Percentiles rank a stretch among this genome's conserved stretches.
These are phyloP conservation scores for Datisca glomerata DNA, from an alignment of 306 rosid species.

Conservation along the genomic window DNA sequence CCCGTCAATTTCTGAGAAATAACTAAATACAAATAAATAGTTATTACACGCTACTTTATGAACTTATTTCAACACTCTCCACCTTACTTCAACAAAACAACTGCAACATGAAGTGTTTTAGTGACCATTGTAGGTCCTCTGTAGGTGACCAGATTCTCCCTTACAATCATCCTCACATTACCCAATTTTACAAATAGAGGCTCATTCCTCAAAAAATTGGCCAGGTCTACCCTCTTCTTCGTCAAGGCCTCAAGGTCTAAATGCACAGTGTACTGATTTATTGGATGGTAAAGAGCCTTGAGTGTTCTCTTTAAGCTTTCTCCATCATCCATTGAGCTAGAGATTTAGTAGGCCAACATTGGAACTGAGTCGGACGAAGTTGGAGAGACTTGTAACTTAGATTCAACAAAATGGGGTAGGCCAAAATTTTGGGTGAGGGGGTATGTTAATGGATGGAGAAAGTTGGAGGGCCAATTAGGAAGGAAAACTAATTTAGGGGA, in stretches of 20 bases:
- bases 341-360: constrained; percentile 58
- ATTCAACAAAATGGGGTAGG: too few species aligned
- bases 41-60: too few species aligned
- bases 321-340: constrained; percentile 71
- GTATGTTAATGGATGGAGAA: too few species aligned
- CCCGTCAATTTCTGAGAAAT: too few species aligned
- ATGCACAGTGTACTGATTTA: constrained; percentile 53
- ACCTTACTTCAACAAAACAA: constrained; percentile 47
- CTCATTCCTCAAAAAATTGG: constrained; percentile 29
- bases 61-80: too few species aligned
- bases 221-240: constrained; percentile 62
- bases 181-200: constrained; percentile 28
- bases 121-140: constrained; percentile 35
- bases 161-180: constrained; percentile 55
- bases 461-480: too few species aligned
- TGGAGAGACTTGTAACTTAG: too few species aligned
- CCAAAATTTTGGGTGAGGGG: too few species aligned
- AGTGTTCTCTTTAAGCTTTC: constrained; percentile 38
- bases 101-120: constrained; percentile 84
- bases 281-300: constrained; percentile 64
- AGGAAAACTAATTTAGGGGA: too few species aligned
- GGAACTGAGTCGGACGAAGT: too few species aligned
- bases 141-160: constrained; percentile 72
- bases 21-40: too few species aligned
- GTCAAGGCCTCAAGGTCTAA: constrained; percentile 55